Conservation (phyloP, 2,329 filamentous ascomycete species). For the Dissoconium aciculare region DNA sequence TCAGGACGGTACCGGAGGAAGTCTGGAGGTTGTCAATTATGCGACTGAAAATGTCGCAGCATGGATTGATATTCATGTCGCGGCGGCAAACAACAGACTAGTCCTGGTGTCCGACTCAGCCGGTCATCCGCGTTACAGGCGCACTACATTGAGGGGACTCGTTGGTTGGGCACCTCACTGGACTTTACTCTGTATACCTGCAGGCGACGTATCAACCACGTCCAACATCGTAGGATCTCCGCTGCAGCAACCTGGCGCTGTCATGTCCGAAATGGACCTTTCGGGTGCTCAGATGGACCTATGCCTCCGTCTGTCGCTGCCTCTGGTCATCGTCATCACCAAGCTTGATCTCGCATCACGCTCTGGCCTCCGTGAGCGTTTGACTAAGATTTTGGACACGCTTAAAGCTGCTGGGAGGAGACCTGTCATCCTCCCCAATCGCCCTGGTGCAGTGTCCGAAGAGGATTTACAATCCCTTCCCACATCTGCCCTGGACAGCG, state of each 20-base stretch:
- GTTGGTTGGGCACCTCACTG: slow-evolving; percentile 94
- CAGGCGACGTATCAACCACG: slow-evolving; percentile 49
- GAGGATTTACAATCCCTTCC: slow-evolving; percentile 44
- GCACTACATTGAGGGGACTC: slow-evolving; percentile 78
- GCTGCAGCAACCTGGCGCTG: slow-evolving; percentile 36
- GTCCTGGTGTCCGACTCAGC: slow-evolving; percentile 87
- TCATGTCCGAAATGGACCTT: slow-evolving; percentile 49
- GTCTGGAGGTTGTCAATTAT: slow-evolving; percentile 57
- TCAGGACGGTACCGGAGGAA: slow-evolving; percentile 20
- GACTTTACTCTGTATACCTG: slow-evolving; percentile 75
- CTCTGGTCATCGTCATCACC: slow-evolving; percentile 70
- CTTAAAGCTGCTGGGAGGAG: slow-evolving; percentile 62
- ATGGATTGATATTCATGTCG: slow-evolving; percentile 86
- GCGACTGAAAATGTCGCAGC: slow-evolving; percentile 73
- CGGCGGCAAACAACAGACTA: slow-evolving; percentile 56
- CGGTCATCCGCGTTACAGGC: slow-evolving; percentile 74
- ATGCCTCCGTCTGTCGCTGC: slow-evolving; percentile 64
- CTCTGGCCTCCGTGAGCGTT: slow-evolving; percentile 49
- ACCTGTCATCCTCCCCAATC: slow-evolving; percentile 51
- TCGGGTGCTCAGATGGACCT: slow-evolving; percentile 69
- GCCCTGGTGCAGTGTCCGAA: slow-evolving; percentile 17
- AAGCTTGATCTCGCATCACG: slow-evolving; percentile 80
- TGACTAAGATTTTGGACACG: slow-evolving; percentile 59
- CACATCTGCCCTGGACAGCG: slow-evolving; percentile 43
- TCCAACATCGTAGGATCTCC: slow-evolving; percentile 31